phyloP scores from a whole-genome alignment of 208 protist species.

The Leishmania arabica region DNA sequence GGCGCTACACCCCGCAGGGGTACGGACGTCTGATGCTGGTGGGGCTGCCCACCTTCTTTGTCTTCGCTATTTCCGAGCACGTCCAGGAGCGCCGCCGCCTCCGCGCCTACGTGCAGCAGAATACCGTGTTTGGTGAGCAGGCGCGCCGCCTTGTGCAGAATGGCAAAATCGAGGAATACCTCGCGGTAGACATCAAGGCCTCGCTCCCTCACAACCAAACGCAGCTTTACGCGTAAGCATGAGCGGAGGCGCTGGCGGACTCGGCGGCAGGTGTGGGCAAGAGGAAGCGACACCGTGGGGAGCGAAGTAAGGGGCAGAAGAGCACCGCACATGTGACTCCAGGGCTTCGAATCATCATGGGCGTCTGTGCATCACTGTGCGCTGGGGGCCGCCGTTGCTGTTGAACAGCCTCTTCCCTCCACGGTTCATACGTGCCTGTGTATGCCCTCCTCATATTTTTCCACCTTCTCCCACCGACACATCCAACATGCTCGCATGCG shows the following conservation, averaged over 20 bases:
- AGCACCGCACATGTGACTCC: not conserved
- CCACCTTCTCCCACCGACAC: not conserved
- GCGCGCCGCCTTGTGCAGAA: conserved; percentile 76
- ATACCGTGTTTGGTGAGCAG: conserved; percentile 92
- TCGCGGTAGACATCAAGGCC: conserved; percentile 82
- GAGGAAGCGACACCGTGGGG: not conserved
- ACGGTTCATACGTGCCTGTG: not conserved
- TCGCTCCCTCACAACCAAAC: conserved; percentile 60
- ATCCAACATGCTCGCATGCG: not conserved
- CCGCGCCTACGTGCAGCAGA: conserved; percentile 71
- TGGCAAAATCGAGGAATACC: conserved; percentile 88
- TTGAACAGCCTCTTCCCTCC: not conserved
- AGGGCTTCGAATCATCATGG: not conserved
- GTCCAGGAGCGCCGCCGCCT: conserved; percentile 73
- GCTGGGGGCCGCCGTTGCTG: not conserved
- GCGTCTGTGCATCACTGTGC: not conserved
- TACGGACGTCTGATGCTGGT: conserved; percentile 80
- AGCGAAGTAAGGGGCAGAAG: not conserved
- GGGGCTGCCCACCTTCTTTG: conserved; percentile 71
- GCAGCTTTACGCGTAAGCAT: conserved; percentile 61
- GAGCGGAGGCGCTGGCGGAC: not conserved
- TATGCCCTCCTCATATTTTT: not conserved
- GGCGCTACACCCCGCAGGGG: conserved; percentile 86
- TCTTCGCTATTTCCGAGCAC: conserved; percentile 77
- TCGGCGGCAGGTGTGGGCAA: not conserved